A percentile compares a stretch with the other conserved stretches of the same genome.
Conservation (phyloP, 2,329 filamentous ascomycete genomes). For the Calonectria pseudoreteaudii region DNA sequence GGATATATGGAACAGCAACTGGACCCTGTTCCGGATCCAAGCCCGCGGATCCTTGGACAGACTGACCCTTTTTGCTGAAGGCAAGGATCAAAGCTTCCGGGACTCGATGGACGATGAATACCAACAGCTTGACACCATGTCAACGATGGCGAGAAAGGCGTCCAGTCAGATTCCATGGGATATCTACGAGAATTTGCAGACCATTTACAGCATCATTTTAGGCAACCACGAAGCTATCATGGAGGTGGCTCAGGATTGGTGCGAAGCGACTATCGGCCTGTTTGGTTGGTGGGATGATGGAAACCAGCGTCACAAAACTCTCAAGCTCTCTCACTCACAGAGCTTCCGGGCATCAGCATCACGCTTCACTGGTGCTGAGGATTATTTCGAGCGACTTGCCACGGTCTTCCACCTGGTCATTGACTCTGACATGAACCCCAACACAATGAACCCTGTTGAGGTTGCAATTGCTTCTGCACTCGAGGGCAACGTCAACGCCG, state of each 20-base stretch:
- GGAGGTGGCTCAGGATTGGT: slow-evolving; percentile 86
- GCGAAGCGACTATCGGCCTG: slow-evolving; percentile 86
- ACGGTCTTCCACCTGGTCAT: slow-evolving; percentile 77
- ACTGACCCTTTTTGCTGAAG: slow-evolving; percentile 84
- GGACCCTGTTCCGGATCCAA: slow-evolving; percentile 85
- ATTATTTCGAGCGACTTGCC: slow-evolving; percentile 80
- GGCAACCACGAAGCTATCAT: slow-evolving; percentile 82
- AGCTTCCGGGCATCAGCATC: slow-evolving; percentile 48
- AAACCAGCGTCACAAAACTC: slow-evolving; percentile 59
- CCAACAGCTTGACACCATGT: slow-evolving; percentile 63
- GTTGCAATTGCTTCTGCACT: slow-evolving; percentile 85
- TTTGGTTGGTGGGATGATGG: slow-evolving; percentile 94
- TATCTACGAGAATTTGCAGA: slow-evolving; percentile 86
- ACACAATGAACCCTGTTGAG: slow-evolving; percentile 80
- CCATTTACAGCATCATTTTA: slow-evolving; percentile 83
- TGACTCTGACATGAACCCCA: slow-evolving; percentile 79
- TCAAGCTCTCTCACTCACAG: slow-evolving; percentile 55
- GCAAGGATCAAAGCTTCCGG: slow-evolving; percentile 63
- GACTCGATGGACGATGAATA: slow-evolving; percentile 48
- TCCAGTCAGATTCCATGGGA: slow-evolving; percentile 91
- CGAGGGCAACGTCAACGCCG: slow-evolving; percentile 83
- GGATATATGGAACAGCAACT: slow-evolving; percentile 85
- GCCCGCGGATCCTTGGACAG: slow-evolving; percentile 76
- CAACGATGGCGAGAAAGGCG: slow-evolving; percentile 79
- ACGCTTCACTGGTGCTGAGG: slow-evolving; percentile 67